Conservation (phyloP, 2,329 filamentous ascomycete genomes). For the Teratosphaeria epicoccoides region DNA sequence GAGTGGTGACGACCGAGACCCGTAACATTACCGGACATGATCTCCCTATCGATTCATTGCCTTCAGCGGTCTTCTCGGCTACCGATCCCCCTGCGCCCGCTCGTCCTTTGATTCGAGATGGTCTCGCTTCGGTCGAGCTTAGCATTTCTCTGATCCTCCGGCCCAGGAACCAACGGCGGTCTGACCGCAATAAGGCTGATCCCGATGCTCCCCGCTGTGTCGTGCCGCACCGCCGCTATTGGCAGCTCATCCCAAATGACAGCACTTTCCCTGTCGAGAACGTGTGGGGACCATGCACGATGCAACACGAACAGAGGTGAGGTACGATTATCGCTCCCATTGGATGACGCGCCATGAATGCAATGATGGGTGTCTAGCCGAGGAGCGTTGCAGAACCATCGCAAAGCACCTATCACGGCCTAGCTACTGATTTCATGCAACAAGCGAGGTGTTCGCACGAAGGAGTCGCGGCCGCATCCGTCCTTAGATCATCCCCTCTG, state of each 20-base stretch:
- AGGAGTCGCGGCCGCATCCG: background rate
- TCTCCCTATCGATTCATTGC: conserved; percentile 6
- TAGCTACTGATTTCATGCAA: background rate
- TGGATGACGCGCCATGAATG: too few relatives aligned
- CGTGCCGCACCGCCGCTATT: background rate
- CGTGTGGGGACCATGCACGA: background rate
- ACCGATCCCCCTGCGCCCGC: conserved; percentile 2
- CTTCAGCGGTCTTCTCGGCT: conserved; percentile 1
- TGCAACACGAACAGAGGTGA: background rate
- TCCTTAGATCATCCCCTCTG: background rate
- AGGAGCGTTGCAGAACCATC: background rate
- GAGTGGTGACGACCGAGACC: conserved; percentile 4
- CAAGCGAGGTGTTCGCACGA: background rate
- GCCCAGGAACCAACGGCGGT: background rate
- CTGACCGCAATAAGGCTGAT: background rate
- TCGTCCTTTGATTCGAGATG: background rate
- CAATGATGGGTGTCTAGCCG: background rate
- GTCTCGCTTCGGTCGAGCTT: background rate
- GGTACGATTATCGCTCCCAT: too few relatives aligned
- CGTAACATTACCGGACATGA: conserved; percentile 4
- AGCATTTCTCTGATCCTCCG: conserved; percentile 1
- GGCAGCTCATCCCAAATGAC: background rate
- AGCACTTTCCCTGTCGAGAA: background rate
- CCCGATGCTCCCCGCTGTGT: background rate
- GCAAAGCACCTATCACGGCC: too few relatives aligned